phyloP scores from a whole-genome alignment of 2,329 filamentous ascomycete genomes.

The Magnaporthales sp. region DNA sequence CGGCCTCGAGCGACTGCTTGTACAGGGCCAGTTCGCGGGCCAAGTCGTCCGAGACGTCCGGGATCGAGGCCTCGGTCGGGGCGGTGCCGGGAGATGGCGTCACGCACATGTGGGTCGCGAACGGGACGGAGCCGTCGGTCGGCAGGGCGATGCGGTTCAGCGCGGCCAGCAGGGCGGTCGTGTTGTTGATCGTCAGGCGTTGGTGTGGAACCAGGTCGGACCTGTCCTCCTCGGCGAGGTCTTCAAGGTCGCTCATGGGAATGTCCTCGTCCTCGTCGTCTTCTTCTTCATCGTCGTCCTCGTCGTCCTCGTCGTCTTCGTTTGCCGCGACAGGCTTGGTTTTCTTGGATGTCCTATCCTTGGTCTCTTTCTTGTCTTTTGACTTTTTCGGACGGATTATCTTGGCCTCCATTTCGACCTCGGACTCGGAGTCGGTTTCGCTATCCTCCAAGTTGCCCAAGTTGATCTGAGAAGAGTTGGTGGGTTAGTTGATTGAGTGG shows the following conservation, averaged over 20 bases:
- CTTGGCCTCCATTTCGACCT: conserved; percentile 70
- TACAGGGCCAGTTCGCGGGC: conserved; percentile 91
- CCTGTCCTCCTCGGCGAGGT: conserved; percentile 61
- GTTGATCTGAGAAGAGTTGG: conserved; percentile 30
- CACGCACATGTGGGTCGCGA: conserved; percentile 75
- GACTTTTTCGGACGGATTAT: conserved; percentile 37
- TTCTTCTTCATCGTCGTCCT: conserved; percentile 48
- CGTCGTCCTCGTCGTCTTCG: conserved; percentile 32
- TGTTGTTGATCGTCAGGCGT: conserved; percentile 96
- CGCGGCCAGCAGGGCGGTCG: conserved; percentile 70
- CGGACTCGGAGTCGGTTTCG: conserved; percentile 54
- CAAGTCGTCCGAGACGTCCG: conserved; percentile 84
- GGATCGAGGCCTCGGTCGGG: conserved; percentile 57
- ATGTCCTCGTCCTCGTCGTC: conserved; percentile 76
- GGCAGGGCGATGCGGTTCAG: conserved; percentile 72
- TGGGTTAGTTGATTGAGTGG: background rate
- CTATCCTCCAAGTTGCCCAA: conserved; percentile 51
- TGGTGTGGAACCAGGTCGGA: conserved; percentile 86
- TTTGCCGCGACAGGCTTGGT: conserved; percentile 14
- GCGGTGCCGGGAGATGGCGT: conserved; percentile 42
- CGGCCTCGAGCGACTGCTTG: conserved; percentile 76
- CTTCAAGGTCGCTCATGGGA: conserved; percentile 78
- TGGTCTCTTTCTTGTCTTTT: conserved; percentile 22
- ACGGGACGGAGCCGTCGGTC: conserved; percentile 58
- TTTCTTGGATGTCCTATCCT: background rate